Evolutionary conservation across 352 stramenopile genomes (phyloP).

Genomic region (Phytophthora meadii): DNA sequence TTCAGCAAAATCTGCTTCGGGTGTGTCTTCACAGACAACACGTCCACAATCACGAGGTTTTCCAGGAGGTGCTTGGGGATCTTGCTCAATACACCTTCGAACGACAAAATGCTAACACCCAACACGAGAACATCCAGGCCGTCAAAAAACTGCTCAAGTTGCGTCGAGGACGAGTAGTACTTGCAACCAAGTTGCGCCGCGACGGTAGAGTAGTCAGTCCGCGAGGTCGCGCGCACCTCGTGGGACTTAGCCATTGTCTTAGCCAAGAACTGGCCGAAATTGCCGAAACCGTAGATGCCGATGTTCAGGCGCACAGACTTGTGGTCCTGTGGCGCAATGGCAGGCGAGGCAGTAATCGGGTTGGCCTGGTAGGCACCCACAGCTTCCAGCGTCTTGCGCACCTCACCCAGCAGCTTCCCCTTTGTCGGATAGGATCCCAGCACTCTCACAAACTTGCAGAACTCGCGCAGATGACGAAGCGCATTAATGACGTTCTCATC

Average conservation of each 20-base stretch:
- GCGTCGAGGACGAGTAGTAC: constrained; percentile 64
- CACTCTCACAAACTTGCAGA: constrained; percentile 90
- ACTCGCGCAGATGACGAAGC: constrained; percentile 84
- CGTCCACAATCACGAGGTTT: constrained; percentile 95
- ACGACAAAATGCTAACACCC: constrained; percentile 84
- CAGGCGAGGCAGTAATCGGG: constrained; percentile 37
- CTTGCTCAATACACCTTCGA: constrained; percentile 66
- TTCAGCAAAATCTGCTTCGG: constrained; percentile 94
- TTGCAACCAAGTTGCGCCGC: constrained; percentile 62
- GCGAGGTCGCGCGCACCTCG: constrained; percentile 85
- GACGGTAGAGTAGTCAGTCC: constrained; percentile 82
- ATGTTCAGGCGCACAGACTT: constrained; percentile 87
- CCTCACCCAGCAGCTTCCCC: constrained; percentile 62
- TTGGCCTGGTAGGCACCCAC: constrained; percentile 51
- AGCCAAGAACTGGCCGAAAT: constrained; percentile 98
- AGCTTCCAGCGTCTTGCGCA: constrained; percentile 60
- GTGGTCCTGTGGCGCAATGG: constrained; percentile 25
- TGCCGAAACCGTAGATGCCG: constrained; percentile 96
- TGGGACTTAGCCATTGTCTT: constrained; percentile 94
- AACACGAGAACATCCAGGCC: constrained; percentile 96
- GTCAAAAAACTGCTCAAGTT: constrained; percentile 92
- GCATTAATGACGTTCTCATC: constrained; percentile 86
- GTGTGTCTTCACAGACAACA: constrained; percentile 98
- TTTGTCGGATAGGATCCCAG: constrained; percentile 90
- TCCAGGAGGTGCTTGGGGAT: constrained; percentile 78